phyloP scores from a whole-genome alignment of 176 grass and related monocot genomes.

The Oryza officinalis region DNA sequence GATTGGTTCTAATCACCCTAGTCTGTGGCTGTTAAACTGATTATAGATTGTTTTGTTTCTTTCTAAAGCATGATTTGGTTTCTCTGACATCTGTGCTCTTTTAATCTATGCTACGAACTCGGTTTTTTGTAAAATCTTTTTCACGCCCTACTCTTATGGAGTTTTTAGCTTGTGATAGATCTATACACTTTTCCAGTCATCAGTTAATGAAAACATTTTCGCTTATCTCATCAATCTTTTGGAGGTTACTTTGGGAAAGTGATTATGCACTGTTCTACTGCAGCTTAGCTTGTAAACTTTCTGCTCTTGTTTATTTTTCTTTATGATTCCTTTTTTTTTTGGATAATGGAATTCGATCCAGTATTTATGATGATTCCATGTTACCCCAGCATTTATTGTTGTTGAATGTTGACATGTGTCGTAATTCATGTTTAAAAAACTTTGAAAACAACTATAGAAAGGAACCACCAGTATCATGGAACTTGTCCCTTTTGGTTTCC shows the following conservation, averaged over 20 bases:
- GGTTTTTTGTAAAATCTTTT: background rate
- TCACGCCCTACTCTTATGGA: background rate
- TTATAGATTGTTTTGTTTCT: background rate
- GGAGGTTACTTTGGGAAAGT: background rate
- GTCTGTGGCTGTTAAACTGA: slow-evolving; percentile 17
- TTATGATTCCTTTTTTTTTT: background rate
- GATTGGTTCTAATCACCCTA: background rate
- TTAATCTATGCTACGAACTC: background rate
- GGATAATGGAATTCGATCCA: no score
- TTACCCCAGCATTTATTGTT: background rate
- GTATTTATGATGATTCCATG: background rate
- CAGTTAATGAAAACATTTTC: slow-evolving; percentile 6
- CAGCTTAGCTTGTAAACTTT: background rate
- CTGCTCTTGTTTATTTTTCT: background rate
- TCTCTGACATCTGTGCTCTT: background rate
- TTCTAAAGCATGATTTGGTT: background rate
- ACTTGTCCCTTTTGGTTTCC: background rate
- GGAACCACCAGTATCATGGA: background rate
- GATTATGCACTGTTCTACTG: background rate
- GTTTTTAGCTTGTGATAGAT: background rate
- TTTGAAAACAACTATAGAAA: background rate
- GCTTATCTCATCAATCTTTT: background rate
- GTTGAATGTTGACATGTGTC: background rate
- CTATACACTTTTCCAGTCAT: background rate
- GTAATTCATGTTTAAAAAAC: background rate